Base-by-base conservation (phyloP, 495 filamentous ascomycete genomes). In the Tuber melanosporum region DNA sequence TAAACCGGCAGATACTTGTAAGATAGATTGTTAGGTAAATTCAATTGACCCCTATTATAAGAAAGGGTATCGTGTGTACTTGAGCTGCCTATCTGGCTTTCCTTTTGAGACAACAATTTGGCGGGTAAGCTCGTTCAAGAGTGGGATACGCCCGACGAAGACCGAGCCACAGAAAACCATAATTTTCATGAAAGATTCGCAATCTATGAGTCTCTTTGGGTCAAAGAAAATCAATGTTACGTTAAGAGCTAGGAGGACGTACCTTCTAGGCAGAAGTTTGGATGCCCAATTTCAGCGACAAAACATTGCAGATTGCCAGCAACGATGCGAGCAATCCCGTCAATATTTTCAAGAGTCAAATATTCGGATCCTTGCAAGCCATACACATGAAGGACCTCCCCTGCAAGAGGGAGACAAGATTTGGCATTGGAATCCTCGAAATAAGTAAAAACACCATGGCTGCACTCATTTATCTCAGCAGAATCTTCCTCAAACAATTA, bases 361-460 rank as follows among this genome's bases (percentile, higher is more conserved):
- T 76, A 80, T 42, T 80, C 77, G 20, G 73, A 76, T 8, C 74
- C 77, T 7, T 66, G 20, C 57, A 36, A 36, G 14, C 75, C 77
- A 71, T 77, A 77, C n/a, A 80, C 43, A 41, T 80, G 78, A 42
- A 80, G 71, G 22, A 80, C 46, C 20, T 80, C 77, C 5, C 79
- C 76, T 12, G 57, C 46, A 32, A 41, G 42, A 52, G 78, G 78
- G n/a, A 66, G 73, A 10, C 71, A 70, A 71, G 79, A 76, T 22
- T 66, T 15, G 36, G 62, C 36, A 26, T 75, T 43, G 42, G 73
- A 69, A 10, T 71, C 47, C 20, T 5, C 41, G 41, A 80, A 76
- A 71, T 80, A 70, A 36, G 57, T 71, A 15, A 80, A 80, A 7
- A 78, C 79, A 17, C 77, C 42, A 49, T 66, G 15, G 10, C 57